Percentiles rank a stretch among this genome's conserved stretches.
Evolutionary conservation across 352 stramenopile genomes (phyloP).

Genomic region (Elongisporangium prolatum): DNA sequence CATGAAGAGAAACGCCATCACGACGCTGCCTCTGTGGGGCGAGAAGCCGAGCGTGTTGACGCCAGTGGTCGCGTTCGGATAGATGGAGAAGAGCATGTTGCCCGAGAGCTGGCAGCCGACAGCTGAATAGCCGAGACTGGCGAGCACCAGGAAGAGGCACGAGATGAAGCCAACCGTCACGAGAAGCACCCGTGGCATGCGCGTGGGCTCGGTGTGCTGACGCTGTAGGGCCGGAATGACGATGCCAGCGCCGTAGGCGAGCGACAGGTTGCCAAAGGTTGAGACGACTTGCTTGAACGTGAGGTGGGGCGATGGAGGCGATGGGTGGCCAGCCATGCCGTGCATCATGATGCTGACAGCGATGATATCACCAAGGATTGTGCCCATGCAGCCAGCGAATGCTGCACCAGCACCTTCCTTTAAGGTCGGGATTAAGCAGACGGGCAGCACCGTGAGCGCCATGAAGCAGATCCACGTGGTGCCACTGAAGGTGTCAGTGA

Average conservation of each 20-base stretch:
- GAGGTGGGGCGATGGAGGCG: slow-evolving; percentile 24
- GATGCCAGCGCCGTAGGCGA: slow-evolving; percentile 40
- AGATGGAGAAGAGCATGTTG: slow-evolving; percentile 50
- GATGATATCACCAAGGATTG: slow-evolving; percentile 38
- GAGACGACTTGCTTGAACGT: slow-evolving; percentile 33
- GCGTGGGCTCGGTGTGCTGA: slow-evolving; percentile 32
- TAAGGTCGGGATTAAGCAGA: slow-evolving; percentile 36
- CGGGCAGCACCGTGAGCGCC: slow-evolving; percentile 24
- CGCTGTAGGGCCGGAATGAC: slow-evolving; percentile 38
- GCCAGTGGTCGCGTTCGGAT: slow-evolving; percentile 11
- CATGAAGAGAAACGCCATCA: slow-evolving; percentile 45
- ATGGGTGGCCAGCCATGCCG: slow-evolving; percentile 31
- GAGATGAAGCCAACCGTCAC: slow-evolving; percentile 35
- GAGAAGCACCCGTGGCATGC: slow-evolving; percentile 42
- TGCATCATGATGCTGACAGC: slow-evolving; percentile 27
- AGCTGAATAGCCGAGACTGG: slow-evolving; percentile 22
- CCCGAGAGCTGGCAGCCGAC: slow-evolving; percentile 42
- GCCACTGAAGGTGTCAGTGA: slow-evolving; percentile 30
- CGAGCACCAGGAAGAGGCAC: slow-evolving; percentile 35
- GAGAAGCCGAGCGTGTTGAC: slow-evolving; percentile 30
- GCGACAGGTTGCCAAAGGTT: slow-evolving; percentile 42
- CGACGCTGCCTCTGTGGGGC: slow-evolving; percentile 23
- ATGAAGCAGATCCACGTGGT: slow-evolving; percentile 45
- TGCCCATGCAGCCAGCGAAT: slow-evolving; percentile 36
- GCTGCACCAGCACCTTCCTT: slow-evolving; percentile 34